A percentile compares a stretch with the other conserved stretches of the same genome.
phyloP scores from a whole-genome alignment of 2,329 filamentous ascomycete species.

The Trichoderma pleuroti region DNA sequence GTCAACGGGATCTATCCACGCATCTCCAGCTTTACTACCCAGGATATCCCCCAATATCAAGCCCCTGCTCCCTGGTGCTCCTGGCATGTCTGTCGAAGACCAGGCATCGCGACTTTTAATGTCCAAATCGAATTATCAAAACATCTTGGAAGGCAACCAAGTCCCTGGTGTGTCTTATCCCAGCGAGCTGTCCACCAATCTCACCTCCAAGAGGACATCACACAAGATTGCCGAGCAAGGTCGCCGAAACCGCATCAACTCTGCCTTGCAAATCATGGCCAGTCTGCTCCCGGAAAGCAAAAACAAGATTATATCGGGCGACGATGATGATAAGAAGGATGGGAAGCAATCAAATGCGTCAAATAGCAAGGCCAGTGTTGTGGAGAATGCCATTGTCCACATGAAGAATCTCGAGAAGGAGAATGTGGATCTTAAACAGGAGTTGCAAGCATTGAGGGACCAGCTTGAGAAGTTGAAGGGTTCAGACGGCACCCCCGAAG shows the following conservation, averaged over 20 bases:
- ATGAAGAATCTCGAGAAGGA: slow-evolving; percentile 82
- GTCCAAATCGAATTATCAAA: slow-evolving; percentile 96
- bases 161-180: slow-evolving; percentile 89
- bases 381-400: slow-evolving; percentile 95
- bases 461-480: slow-evolving; percentile 31
- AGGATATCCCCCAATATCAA: slow-evolving; percentile 94
- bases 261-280: slow-evolving; percentile 87
- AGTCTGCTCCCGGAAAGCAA: slow-evolving; percentile 66
- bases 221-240: slow-evolving; percentile 99
- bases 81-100: slow-evolving; percentile 54
- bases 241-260: slow-evolving; percentile 90
- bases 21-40: slow-evolving; percentile 81
- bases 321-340: slow-evolving; percentile 48
- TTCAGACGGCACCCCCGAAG: not conserved
- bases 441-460: slow-evolving; percentile 41
- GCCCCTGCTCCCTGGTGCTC: slow-evolving; percentile 67
- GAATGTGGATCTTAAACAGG: slow-evolving; percentile 63
- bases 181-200: slow-evolving; percentile 82
- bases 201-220: slow-evolving; percentile 93
- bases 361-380: slow-evolving; percentile 92
- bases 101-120: slow-evolving; percentile 73
- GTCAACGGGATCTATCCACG: slow-evolving; percentile 69
- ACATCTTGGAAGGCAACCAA: slow-evolving; percentile 88
- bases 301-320: slow-evolving; percentile 38
- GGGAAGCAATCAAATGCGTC: slow-evolving; percentile 52